Evolutionary conservation across 371 early-diverging fungal genomes (phyloP), one percentile per base, ranked within the genome.

Genomic region (Mortierella sp.): DNA sequence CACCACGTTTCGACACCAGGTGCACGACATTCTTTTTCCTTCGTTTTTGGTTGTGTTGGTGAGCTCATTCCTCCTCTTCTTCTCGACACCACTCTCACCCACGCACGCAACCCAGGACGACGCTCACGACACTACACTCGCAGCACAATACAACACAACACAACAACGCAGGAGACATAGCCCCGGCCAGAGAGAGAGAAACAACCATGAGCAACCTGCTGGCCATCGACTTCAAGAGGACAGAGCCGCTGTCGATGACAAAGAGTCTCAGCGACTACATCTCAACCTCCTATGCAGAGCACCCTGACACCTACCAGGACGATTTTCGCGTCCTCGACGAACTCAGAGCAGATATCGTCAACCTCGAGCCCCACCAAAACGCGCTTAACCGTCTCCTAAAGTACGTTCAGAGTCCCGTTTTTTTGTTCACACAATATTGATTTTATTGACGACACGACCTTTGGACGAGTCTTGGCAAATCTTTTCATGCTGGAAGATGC

Each of bases 251-350:
- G 67, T 81, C 87, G 5, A 89, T 92, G 88, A 92, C 92, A 46
- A 91, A 91, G 50, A 87, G 87, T 71, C 88, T 96, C 31, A 87
- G 93, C 57, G 92, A 94, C 46, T 94, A 95, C 82, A 95, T 96
- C 74, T 91, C 92, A 0, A 92, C 92, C 43, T 91, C 93, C 0
- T 96, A 95, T 82, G 95, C 93, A 6, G 97, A 97, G 78, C 96
- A 96, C 75, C 96, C 97, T 4, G 96, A 96, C 80, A 86, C 90
- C 1, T 97, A 96, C 76, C 91, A 93, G n/a, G 96, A 96, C 86
- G 97, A 97, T 88, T 93, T 97, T 86, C 91, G 95, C 43, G 88
- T 94, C 34, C 89, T 97, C 6, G 96, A 97, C 69, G 94, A 93
- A 70, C 88, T 96, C 55, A 88, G 98, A 28, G 93, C 92, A 57